Conservation (phyloP, 1,139 yeast species). For the Blastobotrys buckinghamii region DNA sequence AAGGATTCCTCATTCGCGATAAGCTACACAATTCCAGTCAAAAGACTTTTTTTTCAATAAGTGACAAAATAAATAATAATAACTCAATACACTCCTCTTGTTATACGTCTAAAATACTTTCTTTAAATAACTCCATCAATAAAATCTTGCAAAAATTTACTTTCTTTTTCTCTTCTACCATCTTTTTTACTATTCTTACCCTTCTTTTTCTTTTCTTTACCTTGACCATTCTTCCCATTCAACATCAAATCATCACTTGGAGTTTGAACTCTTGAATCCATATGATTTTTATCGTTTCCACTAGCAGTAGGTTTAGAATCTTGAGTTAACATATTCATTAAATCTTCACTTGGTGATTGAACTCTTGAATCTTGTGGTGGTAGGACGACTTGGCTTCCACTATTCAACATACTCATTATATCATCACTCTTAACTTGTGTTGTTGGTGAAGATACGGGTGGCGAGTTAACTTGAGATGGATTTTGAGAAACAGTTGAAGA, state of each 20-base stretch:
- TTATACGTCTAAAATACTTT: too few relatives aligned
- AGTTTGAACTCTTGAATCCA: background rate
- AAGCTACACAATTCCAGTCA: too few relatives aligned
- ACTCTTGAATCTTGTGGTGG: background rate
- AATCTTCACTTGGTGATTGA: slow-evolving; percentile 2
- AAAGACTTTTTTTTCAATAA: too few relatives aligned
- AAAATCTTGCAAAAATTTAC: slow-evolving; percentile 5
- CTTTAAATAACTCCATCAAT: slow-evolving; percentile 2
- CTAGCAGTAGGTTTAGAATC: background rate
- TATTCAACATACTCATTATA: too few relatives aligned
- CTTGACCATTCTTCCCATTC: background rate
- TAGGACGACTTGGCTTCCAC: too few relatives aligned
- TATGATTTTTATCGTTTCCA: background rate
- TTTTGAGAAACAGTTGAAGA: too few relatives aligned
- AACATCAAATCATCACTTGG: slow-evolving; percentile 1
- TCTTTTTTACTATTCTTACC: background rate
- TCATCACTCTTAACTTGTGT: too few relatives aligned
- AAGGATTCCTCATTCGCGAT: too few relatives aligned
- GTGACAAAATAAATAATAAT: too few relatives aligned
- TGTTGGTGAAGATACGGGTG: too few relatives aligned
- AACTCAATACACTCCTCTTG: too few relatives aligned
- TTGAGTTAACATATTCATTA: slow-evolving; percentile 7
- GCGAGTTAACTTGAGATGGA: too few relatives aligned
- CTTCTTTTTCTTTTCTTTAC: background rate
- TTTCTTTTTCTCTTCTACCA: background rate